These are phyloP conservation scores for Huntiella abstrusa DNA, from an alignment of 2,329 filamentous ascomycete genomes.

Conservation along the genomic window DNA sequence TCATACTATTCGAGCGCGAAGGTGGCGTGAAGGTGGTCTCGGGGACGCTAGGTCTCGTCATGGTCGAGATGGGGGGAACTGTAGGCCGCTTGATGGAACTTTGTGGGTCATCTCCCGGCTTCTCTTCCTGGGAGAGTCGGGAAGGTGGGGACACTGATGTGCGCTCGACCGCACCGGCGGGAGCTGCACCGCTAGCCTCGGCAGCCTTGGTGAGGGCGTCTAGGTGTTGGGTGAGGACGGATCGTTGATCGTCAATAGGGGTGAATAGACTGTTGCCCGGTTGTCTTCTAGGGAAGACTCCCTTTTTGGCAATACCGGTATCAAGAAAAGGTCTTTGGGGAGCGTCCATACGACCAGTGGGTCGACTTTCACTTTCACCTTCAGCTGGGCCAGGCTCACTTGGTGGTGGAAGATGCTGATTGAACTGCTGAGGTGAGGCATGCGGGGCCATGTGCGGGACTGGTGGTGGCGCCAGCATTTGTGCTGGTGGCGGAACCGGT, in stretches of 20 bases:
- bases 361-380: conserved; percentile 15
- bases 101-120: conserved; percentile 16
- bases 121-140: no score
- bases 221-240: conserved; percentile 70
- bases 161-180: background rate
- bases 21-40: conserved; percentile 50
- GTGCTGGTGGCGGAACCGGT: conserved; percentile 32
- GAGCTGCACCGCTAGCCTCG: conserved; percentile 22
- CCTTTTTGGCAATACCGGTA: conserved; percentile 34
- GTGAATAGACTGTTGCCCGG: conserved; percentile 80
- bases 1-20: conserved; percentile 61
- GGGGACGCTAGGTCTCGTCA: conserved; percentile 34
- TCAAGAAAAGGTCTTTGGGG: conserved; percentile 25
- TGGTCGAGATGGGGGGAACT: background rate
- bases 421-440: conserved; percentile 14
- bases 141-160: no score
- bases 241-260: conserved; percentile 83
- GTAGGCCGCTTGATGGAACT: conserved; percentile 13
- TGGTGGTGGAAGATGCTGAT: conserved; percentile 20
- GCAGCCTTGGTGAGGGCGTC: conserved; percentile 37
- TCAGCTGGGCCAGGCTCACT: no score
- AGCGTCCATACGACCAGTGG: conserved; percentile 22
- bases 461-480: conserved; percentile 18
- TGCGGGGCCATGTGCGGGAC: conserved; percentile 25
- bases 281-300: conserved; percentile 41